phyloP scores from a whole-genome alignment of 108 stramenopile species.

The Epipyxis sp. region DNA sequence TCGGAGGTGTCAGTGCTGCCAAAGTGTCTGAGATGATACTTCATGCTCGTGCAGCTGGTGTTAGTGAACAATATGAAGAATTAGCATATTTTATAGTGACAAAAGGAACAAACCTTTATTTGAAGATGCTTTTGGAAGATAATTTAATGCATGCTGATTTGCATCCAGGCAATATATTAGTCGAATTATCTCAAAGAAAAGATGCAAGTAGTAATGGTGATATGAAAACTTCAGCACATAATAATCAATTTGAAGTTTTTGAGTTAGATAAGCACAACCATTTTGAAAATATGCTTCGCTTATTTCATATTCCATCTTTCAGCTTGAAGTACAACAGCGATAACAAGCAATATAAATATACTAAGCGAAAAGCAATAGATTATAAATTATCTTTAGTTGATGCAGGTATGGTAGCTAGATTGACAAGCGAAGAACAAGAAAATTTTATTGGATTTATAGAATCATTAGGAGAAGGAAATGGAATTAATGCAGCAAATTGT shows the following conservation, averaged over 20 bases:
- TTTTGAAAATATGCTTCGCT: too few relatives aligned
- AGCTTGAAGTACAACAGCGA: too few relatives aligned
- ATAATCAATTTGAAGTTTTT: too few relatives aligned
- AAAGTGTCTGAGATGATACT: constrained; percentile 31
- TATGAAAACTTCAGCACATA: too few relatives aligned
- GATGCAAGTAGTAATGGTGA: not conserved
- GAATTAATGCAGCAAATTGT: constrained; percentile 57
- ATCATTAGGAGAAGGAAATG: constrained; percentile 67
- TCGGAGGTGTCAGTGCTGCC: constrained; percentile 55
- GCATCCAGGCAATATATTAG: constrained; percentile 66
- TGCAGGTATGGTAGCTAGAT: constrained; percentile 79
- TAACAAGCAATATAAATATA: too few relatives aligned
- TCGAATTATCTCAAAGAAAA: not conserved
- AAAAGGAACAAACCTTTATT: constrained; percentile 66
- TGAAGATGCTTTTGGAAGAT: constrained; percentile 78
- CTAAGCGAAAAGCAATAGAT: not conserved
- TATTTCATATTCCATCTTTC: too few relatives aligned
- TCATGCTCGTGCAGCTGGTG: not conserved
- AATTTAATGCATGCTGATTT: constrained; percentile 78
- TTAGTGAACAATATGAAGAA: not conserved
- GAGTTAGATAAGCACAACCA: too few relatives aligned
- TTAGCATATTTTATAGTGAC: constrained; percentile 62
- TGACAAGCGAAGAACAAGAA: constrained; percentile 55
- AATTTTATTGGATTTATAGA: constrained; percentile 71
- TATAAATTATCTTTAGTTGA: constrained; percentile 66